A percentile compares a stretch with the other conserved stretches of the same genome.
These are phyloP conservation scores for Sugiyamaella pinicola DNA, from an alignment of 1,139 yeast species.

Conservation along the genomic window DNA sequence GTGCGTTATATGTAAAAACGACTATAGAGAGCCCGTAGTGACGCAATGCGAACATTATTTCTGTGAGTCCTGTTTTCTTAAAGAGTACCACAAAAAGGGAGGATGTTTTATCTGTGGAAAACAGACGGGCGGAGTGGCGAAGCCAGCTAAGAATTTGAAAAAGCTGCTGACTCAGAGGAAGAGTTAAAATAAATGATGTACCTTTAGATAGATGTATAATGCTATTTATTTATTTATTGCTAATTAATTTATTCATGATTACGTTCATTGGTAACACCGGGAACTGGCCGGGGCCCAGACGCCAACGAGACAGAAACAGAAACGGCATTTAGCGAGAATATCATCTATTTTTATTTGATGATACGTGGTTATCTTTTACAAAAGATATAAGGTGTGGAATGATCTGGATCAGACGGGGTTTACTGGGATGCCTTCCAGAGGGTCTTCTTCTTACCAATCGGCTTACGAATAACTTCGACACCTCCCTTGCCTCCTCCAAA, in stretches of 20 bases:
- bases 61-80: constrained; percentile 65
- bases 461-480: constrained; percentile 41
- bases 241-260: constrained; percentile 7
- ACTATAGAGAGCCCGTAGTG: constrained; percentile 59
- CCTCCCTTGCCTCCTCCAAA: constrained; percentile 43
- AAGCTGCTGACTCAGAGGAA: constrained; percentile 19
- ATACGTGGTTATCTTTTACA: too few relatives aligned
- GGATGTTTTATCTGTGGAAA: constrained; percentile 59
- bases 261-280: too few relatives aligned
- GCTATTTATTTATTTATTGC: not conserved
- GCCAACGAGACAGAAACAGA: too few relatives aligned
- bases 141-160: constrained; percentile 33
- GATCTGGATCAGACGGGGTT: too few relatives aligned
- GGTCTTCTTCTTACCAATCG: constrained; percentile 37
- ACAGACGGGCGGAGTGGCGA: constrained; percentile 34
- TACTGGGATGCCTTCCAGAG: constrained; percentile 39
- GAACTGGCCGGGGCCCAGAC: too few relatives aligned
- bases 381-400: too few relatives aligned
- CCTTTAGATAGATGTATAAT: too few relatives aligned
- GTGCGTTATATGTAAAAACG: constrained; percentile 64
- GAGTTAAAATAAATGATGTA: too few relatives aligned
- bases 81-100: constrained; percentile 50
- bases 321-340: too few relatives aligned
- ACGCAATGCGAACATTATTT: constrained; percentile 69
- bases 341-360: too few relatives aligned